A percentile compares a stretch with the other conserved stretches of the same genome.
Conservation (phyloP, 1,284 basidiomycete species). For the Cryptococcus sp. region DNA sequence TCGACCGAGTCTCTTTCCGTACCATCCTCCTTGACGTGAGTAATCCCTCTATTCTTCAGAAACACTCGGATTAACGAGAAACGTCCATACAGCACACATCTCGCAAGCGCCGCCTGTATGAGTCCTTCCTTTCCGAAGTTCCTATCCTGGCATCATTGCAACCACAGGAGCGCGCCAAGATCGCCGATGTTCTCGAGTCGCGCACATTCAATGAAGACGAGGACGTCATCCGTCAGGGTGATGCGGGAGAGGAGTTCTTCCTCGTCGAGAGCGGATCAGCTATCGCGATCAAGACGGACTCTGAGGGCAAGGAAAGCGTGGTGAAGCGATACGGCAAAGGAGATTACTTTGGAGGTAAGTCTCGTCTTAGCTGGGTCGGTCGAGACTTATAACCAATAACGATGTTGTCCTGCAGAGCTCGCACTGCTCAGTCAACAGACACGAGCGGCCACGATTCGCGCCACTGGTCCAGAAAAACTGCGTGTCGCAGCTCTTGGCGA, state of each 20-base stretch:
- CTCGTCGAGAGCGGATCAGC: slow-evolving; percentile 93
- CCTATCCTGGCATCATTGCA: slow-evolving; percentile 82
- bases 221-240: slow-evolving; percentile 85
- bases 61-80: slow-evolving; percentile 12
- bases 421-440: slow-evolving; percentile 81
- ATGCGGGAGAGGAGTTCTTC: slow-evolving; percentile 95
- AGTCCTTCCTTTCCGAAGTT: slow-evolving; percentile 90
- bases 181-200: slow-evolving; percentile 91
- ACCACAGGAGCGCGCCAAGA: slow-evolving; percentile 88
- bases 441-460: slow-evolving; percentile 90
- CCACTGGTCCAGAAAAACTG: slow-evolving; percentile 62
- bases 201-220: slow-evolving; percentile 79
- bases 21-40: slow-evolving; percentile 84
- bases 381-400: background rate
- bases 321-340: slow-evolving; percentile 81
- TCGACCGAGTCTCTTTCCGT: slow-evolving; percentile 96
- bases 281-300: slow-evolving; percentile 73
- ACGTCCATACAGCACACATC: slow-evolving; percentile 61
- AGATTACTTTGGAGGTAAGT: slow-evolving; percentile 93
- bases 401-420: slow-evolving; percentile 62
- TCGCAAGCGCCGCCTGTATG: slow-evolving; percentile 88
- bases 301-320: slow-evolving; percentile 65
- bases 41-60: background rate
- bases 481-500: slow-evolving; percentile 93
- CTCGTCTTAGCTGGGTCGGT: slow-evolving; percentile 36